Base-by-base conservation (phyloP, 2,329 filamentous ascomycete genomes). In the Epichloe hybrida region DNA sequence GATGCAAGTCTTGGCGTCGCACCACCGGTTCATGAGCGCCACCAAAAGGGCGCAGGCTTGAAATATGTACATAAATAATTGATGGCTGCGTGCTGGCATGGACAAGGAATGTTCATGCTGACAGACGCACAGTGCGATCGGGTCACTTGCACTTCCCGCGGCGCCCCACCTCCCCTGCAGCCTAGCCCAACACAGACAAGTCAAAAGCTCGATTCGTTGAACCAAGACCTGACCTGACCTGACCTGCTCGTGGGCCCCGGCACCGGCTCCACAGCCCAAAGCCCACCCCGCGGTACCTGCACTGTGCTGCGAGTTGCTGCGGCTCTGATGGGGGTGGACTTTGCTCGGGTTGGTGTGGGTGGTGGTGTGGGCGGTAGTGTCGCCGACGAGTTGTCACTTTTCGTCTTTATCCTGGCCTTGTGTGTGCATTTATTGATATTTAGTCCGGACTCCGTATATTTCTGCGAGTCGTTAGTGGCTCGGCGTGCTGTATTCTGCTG, bases 1-100 rank as follows among this genome's bases (percentile, higher is more conserved):
- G 38, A 38, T 20, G 31, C 38, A 50, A n/a, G 47, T 23, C 51
- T 52, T 52, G 48, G 51, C 51, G 51, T 49, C 20, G 37, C 50
- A 47, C 50, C 35, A 52, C 42, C 42, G 42, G 45, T n/a, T 52
- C 3, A 31, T 48, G 41, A 21, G 36, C 47, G 48, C 48, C 48
- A 39, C 43, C 9, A 17, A 41, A n/a, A n/a, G 20, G 17, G 42
- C 46, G 40, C 31, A 31, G 46, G 31, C 31, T n/a, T 17, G 17
- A 17, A 17, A 17, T 17, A 2, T n/a, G n/a, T n/a, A n/a, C n/a
- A n/a, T 41, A 31, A 45, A 37, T 4, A 23, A 27, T 7, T 27
- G 6, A 2, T 38, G 48, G 39, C 20, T 23, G 48, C 27, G 13
- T 15, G 21, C 36, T 39, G 21, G 15, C 15, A 8, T 13, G 31